Percentiles rank a stretch among this genome's conserved stretches.
Evolutionary conservation across 2,329 filamentous ascomycete species (phyloP).

Genomic region (Didymella exigua): DNA sequence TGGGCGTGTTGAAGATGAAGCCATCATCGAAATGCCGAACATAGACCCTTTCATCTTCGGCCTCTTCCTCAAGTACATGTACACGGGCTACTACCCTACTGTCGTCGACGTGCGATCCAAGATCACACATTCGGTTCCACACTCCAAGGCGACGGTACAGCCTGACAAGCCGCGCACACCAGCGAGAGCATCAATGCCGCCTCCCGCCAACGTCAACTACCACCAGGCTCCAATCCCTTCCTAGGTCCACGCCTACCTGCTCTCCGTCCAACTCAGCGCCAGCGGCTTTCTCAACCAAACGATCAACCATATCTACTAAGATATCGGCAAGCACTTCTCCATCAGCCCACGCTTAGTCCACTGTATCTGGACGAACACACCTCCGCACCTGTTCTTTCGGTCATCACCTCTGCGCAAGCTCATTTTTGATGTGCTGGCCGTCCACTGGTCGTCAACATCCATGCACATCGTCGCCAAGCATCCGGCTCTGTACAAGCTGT

Average conservation of each 20-base stretch:
- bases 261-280: constrained; percentile 20
- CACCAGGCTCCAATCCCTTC: background rate
- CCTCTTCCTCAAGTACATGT: constrained; percentile 31
- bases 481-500: constrained; percentile 5
- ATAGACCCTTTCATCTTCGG: constrained; percentile 24
- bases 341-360: constrained; percentile 21
- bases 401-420: constrained; percentile 14
- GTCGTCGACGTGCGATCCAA: constrained; percentile 10
- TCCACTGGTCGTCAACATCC: constrained; percentile 15
- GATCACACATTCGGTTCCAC: background rate
- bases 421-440: constrained; percentile 17
- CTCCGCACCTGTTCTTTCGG: background rate
- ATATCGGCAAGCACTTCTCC: constrained; percentile 15
- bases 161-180: background rate
- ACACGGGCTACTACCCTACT: constrained; percentile 23
- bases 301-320: constrained; percentile 15
- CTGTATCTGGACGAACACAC: constrained; percentile 15
- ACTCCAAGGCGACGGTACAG: background rate
- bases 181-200: background rate
- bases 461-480: constrained; percentile 6
- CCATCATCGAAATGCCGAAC: background rate
- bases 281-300: constrained; percentile 23
- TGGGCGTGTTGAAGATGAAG: background rate
- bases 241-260: constrained; percentile 25
- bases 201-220: background rate